Conservation (phyloP, 331 rosid genomes). For the Quercus lobata region DNA sequence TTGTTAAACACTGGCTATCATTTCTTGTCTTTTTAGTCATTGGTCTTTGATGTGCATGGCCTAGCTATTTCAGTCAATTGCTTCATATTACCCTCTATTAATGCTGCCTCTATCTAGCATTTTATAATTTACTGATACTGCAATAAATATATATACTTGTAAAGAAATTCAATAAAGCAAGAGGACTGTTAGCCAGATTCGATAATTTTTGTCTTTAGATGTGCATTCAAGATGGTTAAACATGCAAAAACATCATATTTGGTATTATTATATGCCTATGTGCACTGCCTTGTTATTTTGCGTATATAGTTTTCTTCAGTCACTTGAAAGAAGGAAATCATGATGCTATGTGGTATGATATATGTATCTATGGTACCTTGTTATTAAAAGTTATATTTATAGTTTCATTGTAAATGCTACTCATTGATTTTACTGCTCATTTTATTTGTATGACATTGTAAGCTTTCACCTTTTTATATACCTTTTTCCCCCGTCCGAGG, state of each 20-base stretch:
- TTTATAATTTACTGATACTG: neutral
- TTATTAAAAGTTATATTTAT: neutral
- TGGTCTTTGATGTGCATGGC: slow-evolving; percentile 16
- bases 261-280: too few relatives aligned
- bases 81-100: neutral
- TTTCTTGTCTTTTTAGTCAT: neutral
- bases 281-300: too few relatives aligned
- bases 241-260: too few relatives aligned
- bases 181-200: neutral
- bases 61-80: neutral
- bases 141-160: too few relatives aligned
- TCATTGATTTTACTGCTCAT: neutral
- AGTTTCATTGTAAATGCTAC: neutral
- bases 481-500: neutral
- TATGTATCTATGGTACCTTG: neutral
- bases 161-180: neutral
- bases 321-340: too few relatives aligned
- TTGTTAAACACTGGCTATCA: neutral
- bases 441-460: neutral
- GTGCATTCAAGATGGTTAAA: neutral
- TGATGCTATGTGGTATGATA: too few relatives aligned
- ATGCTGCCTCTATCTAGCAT: neutral
- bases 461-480: neutral
- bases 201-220: neutral
- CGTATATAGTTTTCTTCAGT: too few relatives aligned